Evolutionary conservation across 2,329 filamentous ascomycete species (phyloP).

Genomic region (Conoideocrella luteorostrata): DNA sequence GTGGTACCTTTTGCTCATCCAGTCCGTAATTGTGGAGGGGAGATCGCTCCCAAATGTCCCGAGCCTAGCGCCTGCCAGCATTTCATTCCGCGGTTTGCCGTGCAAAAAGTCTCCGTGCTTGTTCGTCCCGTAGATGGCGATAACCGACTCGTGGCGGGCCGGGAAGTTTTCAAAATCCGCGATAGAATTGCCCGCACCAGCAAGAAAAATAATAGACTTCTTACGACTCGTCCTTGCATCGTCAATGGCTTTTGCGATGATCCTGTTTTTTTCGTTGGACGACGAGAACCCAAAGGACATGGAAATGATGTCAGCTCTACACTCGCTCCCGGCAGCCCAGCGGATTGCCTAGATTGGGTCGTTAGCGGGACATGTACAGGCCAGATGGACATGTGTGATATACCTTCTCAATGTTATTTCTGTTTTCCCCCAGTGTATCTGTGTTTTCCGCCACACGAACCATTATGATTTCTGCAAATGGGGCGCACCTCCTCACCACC

Average conservation of each 20-base stretch:
- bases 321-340: constrained; percentile 14
- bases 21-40: too few species aligned
- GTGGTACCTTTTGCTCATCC: not conserved
- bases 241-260: not conserved
- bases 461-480: not conserved
- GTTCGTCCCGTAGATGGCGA: constrained; percentile 13
- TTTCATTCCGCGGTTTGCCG: constrained; percentile 6
- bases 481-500: not conserved
- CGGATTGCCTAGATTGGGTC: constrained; percentile 15
- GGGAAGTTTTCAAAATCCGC: constrained; percentile 9
- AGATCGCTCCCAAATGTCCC: constrained; percentile 2
- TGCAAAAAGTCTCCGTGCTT: constrained; percentile 6
- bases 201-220: not conserved
- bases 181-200: not conserved
- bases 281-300: constrained; percentile 20
- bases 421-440: not conserved
- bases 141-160: constrained; percentile 6
- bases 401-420: not conserved
- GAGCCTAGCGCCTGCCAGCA: not conserved
- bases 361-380: too few species aligned
- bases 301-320: constrained; percentile 19
- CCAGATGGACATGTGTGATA: too few species aligned
- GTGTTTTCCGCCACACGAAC: not conserved
- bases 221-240: too few species aligned
- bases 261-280: constrained; percentile 4